phyloP scores from a whole-genome alignment of 148 eudicot species.

The Dysphania ambrosioides region DNA sequence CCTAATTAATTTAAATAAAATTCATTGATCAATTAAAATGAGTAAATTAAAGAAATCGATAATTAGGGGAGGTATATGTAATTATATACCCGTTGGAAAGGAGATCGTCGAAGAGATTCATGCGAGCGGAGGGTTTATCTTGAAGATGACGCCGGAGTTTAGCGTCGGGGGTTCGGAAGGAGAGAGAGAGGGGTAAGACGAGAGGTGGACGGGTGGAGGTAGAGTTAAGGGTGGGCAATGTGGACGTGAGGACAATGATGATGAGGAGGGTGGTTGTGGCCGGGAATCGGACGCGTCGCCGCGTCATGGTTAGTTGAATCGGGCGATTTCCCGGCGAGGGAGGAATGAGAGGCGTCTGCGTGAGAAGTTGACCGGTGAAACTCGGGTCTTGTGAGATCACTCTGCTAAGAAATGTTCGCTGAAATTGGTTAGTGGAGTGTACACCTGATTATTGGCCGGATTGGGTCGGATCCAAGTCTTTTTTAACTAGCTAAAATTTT shows the following conservation, averaged over 20 bases:
- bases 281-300: conserved; percentile 33
- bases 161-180: conserved; percentile 20
- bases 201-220: conserved; percentile 33
- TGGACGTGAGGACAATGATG: conserved; percentile 24
- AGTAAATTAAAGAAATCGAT: background rate
- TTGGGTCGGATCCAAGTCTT: too few relatives aligned
- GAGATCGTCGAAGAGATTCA: conserved; percentile 84
- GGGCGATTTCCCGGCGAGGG: conserved; percentile 18
- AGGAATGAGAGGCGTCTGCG: background rate
- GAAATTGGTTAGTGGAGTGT: too few relatives aligned
- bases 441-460: too few relatives aligned
- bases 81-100: conserved; percentile 63
- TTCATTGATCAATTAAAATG: background rate
- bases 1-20: conserved; percentile 27
- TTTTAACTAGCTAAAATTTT: too few relatives aligned
- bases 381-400: too few relatives aligned
- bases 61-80: too few relatives aligned
- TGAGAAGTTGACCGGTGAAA: background rate
- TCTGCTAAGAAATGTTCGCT: too few relatives aligned
- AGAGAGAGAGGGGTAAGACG: conserved; percentile 52
- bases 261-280: conserved; percentile 14
- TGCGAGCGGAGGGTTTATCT: conserved; percentile 54
- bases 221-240: conserved; percentile 13
- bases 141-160: conserved; percentile 52
- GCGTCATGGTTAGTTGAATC: conserved; percentile 21